Evolutionary conservation across 768 basidiomycete species (phyloP).

Genomic region (Filobasidium wieringae): DNA sequence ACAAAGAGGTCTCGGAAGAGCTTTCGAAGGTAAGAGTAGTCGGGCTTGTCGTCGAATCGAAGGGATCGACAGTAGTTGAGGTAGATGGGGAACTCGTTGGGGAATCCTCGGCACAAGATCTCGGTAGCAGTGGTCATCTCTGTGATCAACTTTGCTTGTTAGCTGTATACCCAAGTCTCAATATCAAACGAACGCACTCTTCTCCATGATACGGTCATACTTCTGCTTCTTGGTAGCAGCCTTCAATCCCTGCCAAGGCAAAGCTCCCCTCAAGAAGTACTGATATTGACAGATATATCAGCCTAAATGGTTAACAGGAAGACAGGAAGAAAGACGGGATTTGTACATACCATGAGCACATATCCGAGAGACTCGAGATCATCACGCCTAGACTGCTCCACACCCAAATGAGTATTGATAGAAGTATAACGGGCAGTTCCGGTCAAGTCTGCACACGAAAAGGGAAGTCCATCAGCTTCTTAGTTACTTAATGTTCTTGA

Average conservation of each 20-base stretch:
- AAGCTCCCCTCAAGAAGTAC: conserved; percentile 95
- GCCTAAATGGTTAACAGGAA: background rate
- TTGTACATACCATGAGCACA: conserved; percentile 61
- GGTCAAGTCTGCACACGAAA: conserved; percentile 50
- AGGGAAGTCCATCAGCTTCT: conserved; percentile 46
- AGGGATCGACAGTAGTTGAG: conserved; percentile 97
- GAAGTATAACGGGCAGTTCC: conserved; percentile 98
- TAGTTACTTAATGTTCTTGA: conserved; percentile 63
- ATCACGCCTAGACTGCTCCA: conserved; percentile 92
- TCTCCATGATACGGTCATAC: conserved; percentile 99
- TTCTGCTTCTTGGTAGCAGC: conserved; percentile 99
- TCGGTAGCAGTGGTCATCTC: conserved; percentile 85
- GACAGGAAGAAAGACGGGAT: background rate
- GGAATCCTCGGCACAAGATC: conserved; percentile 96
- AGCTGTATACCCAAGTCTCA: background rate
- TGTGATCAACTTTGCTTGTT: conserved; percentile 1
- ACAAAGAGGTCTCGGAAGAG: conserved; percentile 93
- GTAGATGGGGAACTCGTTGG: conserved; percentile 98
- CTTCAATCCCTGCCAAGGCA: conserved; percentile 99
- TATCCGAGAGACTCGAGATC: conserved; percentile 97
- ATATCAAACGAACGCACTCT: conserved; percentile 45
- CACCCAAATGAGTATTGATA: conserved; percentile 97
- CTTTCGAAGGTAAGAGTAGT: conserved; percentile 98
- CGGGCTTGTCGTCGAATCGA: conserved; percentile 99
- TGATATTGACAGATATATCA: background rate